phyloP scores from a whole-genome alignment of 2,329 filamentous ascomycete species.

The Exophiala spinifera region DNA sequence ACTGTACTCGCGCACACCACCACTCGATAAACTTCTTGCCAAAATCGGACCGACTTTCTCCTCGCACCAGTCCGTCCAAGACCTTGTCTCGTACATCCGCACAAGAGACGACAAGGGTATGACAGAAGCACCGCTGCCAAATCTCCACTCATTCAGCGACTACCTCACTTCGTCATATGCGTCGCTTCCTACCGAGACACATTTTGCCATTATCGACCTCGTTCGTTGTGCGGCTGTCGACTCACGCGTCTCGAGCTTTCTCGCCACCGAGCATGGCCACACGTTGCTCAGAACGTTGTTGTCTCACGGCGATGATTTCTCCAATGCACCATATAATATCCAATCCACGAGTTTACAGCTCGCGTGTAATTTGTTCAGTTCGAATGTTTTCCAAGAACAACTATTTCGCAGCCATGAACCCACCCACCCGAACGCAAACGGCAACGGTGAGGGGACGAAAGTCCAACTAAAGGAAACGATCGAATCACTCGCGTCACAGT shows the following conservation, averaged over 20 bases:
- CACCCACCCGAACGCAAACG: background rate
- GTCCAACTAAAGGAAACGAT: constrained; percentile 53
- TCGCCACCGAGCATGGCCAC: constrained; percentile 70
- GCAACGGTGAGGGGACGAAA: too few species aligned
- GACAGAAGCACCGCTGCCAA: constrained; percentile 66
- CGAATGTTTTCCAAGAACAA: constrained; percentile 65
- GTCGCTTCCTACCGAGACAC: constrained; percentile 58
- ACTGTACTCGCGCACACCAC: constrained; percentile 73
- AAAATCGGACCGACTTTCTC: constrained; percentile 66
- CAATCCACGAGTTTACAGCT: constrained; percentile 81
- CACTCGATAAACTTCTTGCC: constrained; percentile 72
- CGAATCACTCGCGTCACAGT: constrained; percentile 68
- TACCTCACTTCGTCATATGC: constrained; percentile 58
- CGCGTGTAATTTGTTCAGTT: constrained; percentile 79
- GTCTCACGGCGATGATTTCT: constrained; percentile 46
- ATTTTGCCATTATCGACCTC: constrained; percentile 84
- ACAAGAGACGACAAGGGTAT: constrained; percentile 47
- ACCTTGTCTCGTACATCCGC: constrained; percentile 69
- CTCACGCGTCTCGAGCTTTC: constrained; percentile 73
- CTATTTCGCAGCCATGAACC: constrained; percentile 49
- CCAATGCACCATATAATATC: constrained; percentile 70
- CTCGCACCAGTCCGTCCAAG: constrained; percentile 58
- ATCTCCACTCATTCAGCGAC: constrained; percentile 62
- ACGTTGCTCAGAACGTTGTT: constrained; percentile 51
- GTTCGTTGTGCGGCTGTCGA: constrained; percentile 75